Base-by-base conservation (phyloP, 768 basidiomycete genomes). In the Amanita brunnescens region DNA sequence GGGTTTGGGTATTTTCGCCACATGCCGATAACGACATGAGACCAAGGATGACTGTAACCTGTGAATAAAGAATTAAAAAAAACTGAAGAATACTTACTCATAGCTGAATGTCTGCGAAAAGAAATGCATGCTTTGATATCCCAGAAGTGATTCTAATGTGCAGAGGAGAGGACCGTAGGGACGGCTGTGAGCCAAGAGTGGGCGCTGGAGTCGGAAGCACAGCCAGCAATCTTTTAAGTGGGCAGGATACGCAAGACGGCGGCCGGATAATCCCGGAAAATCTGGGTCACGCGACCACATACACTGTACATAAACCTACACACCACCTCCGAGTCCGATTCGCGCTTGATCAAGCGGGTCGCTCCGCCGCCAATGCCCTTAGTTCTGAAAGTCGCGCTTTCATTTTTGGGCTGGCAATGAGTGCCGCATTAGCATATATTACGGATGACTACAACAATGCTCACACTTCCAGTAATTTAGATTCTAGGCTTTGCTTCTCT, bases 1-100 rank as follows among this genome's bases (percentile, higher is more conserved):
- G 91, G 86, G 65, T 95, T 95, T 47, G 93, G 93, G 67, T 96
- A 96, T 76, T 96, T 96, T 58, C 86, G 84, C 87, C 91, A 93
- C 77, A 95, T 88, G 57, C 88, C 89, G 62, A 87, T 85, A 55
- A 92, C 82, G 58, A 94, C 91, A 71, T 91, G 90, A 54, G 83
- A 77, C 85, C 92, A 94, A 37, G 91, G 78, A 63, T 92, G 90
- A 55, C 92, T 96, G 58, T 47, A 24, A 42, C 51, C 33, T 18
- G 46, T 33, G 14, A 40, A 14, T 39, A 40, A 38, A 59, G 45
- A 51, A 49, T 41, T 24, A 30, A 46, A 9, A 24, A 52, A 51
- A 39, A 43, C n/a, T 24, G 50, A n/a, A 18, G 38, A 24, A 49
- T 18, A 77, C 86, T 65, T 61, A 91, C 89, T 90, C 86, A 63